These are phyloP conservation scores for Cystobasidium slooffiae DNA, from an alignment of 1,284 basidiomycete genomes.

Conservation along the genomic window DNA sequence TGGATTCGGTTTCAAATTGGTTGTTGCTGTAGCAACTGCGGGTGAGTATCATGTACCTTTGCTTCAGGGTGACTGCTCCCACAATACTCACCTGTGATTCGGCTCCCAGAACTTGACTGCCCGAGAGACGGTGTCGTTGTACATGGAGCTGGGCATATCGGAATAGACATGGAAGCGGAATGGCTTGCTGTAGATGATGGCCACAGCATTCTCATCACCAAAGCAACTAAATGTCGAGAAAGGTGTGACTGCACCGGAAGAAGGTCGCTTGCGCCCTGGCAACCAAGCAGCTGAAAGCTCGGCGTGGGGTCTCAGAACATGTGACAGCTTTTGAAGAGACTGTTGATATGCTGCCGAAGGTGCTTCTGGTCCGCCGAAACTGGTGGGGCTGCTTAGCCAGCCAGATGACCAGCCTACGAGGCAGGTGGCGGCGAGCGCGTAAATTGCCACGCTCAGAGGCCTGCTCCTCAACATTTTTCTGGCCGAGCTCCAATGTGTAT, in stretches of 20 bases:
- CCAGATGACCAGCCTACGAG: neutral
- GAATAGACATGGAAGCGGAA: constrained; percentile 39
- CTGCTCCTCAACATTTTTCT: neutral
- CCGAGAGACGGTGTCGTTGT: neutral
- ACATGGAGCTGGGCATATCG: constrained; percentile 24
- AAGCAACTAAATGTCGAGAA: constrained; percentile 5
- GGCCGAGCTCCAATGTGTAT: too few relatives aligned
- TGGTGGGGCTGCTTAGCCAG: neutral
- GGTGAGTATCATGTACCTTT: neutral
- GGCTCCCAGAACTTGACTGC: constrained; percentile 26
- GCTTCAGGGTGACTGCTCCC: too few relatives aligned
- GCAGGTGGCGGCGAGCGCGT: neutral
- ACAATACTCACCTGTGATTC: constrained; percentile 10
- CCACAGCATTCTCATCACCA: neutral
- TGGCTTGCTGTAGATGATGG: constrained; percentile 14
- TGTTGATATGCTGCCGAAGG: neutral
- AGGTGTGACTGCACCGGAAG: constrained; percentile 3
- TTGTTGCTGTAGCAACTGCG: neutral
- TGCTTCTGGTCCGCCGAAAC: neutral
- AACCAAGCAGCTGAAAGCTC: neutral
- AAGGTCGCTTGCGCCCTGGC: neutral
- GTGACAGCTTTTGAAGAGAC: neutral
- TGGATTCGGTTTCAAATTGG: constrained; percentile 27
- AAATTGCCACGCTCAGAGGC: neutral
- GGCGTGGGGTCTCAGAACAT: neutral